Evolutionary conservation across 768 basidiomycete genomes (phyloP).

Genomic region (Amanita exitialis): DNA sequence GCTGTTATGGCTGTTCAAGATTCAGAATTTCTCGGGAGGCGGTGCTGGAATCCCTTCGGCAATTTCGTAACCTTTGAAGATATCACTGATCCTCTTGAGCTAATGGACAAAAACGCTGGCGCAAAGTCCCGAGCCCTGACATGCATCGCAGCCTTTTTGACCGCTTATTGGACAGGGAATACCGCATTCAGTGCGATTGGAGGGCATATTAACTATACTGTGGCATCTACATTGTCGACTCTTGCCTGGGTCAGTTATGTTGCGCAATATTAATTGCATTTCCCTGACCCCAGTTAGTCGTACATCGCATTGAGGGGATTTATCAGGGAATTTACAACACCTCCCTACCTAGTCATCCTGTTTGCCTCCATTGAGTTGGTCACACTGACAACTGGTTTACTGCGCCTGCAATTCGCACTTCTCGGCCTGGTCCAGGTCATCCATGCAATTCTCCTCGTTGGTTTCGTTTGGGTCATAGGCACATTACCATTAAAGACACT

Average conservation of each 20-base stretch:
- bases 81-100: constrained; percentile 30
- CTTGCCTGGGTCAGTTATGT: constrained; percentile 40
- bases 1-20: constrained; percentile 13
- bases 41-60: constrained; percentile 30
- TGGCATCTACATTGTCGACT: constrained; percentile 21
- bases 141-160: constrained; percentile 26
- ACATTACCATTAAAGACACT: constrained; percentile 40
- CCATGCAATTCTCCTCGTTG: constrained; percentile 21
- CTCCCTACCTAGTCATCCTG: constrained; percentile 40
- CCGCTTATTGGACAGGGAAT: constrained; percentile 32
- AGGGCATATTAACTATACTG: constrained; percentile 12
- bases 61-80: constrained; percentile 45
- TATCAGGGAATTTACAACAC: constrained; percentile 33
- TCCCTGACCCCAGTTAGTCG: constrained; percentile 20
- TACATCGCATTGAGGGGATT: constrained; percentile 31
- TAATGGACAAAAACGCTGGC: constrained; percentile 14
- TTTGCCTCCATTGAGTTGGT: constrained; percentile 30
- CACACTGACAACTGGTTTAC: neutral
- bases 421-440: neutral
- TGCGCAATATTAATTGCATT: constrained; percentile 1
- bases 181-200: constrained; percentile 24
- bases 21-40: constrained; percentile 16
- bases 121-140: constrained; percentile 25
- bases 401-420: constrained; percentile 1
- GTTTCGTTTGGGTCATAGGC: constrained; percentile 43